A percentile compares a stretch with the other conserved stretches of the same genome.
These are phyloP conservation scores for Chenopodium quinoa DNA, from an alignment of 148 eudicot species.

Conservation along the genomic window DNA sequence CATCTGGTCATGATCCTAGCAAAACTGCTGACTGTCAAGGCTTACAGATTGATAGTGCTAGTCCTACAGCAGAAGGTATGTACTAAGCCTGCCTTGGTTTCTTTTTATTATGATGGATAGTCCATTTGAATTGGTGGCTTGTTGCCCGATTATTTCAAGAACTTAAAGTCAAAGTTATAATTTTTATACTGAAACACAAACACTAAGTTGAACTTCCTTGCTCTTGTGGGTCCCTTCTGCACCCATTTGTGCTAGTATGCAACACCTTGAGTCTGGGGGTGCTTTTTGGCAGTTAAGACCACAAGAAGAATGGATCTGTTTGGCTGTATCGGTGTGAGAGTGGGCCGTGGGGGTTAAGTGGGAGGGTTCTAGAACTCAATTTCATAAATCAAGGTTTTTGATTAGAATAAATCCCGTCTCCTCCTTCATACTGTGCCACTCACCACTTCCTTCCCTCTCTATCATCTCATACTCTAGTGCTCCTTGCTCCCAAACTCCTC, in stretches of 20 bases:
- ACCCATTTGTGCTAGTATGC: not conserved
- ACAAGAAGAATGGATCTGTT: not conserved
- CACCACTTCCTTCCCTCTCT: not conserved
- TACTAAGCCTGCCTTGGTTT: not conserved
- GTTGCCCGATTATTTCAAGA: not conserved
- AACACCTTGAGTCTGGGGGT: not conserved
- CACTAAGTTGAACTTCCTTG: not conserved
- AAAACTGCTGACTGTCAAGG: slow-evolving; percentile 12
- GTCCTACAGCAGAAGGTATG: slow-evolving; percentile 22
- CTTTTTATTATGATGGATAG: not conserved
- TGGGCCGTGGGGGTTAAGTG: not conserved
- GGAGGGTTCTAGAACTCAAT: not conserved
- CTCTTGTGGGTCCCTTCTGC: not conserved
- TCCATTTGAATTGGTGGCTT: not conserved
- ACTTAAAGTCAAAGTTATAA: not conserved
- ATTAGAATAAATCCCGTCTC: not conserved
- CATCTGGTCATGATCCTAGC: slow-evolving; percentile 20
- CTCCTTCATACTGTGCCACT: not conserved
- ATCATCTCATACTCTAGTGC: not conserved
- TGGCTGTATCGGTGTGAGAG: not conserved
- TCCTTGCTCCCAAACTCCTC: no score
- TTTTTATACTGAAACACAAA: not conserved
- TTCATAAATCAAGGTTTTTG: not conserved
- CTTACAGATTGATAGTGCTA: slow-evolving; percentile 1
- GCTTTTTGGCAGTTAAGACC: no score